These are phyloP conservation scores for Blakeslea trispora DNA, from an alignment of 371 early-diverging fungal species.

Conservation along the genomic window DNA sequence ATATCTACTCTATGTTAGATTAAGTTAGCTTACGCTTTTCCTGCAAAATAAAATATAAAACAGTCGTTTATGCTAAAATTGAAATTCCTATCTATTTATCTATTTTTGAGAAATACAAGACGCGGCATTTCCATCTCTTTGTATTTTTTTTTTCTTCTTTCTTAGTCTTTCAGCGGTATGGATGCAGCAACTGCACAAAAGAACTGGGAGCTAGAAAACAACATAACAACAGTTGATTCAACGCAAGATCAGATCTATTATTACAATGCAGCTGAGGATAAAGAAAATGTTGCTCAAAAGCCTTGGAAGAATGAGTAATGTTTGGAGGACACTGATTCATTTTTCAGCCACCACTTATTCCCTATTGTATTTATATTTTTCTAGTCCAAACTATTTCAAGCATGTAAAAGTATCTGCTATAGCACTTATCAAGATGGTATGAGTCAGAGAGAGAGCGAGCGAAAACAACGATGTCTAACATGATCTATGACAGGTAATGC, in stretches of 20 bases:
- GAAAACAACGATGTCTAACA: background rate
- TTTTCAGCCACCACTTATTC: background rate
- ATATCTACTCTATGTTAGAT: no score
- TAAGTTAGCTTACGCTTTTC: no score
- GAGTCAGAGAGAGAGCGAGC: background rate
- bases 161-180: slow-evolving; percentile 26
- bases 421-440: slow-evolving; percentile 96
- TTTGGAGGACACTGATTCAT: background rate
- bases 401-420: slow-evolving; percentile 92
- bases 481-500: slow-evolving; percentile 70
- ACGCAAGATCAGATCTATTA: slow-evolving; percentile 74
- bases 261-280: slow-evolving; percentile 74
- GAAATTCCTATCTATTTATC: no score
- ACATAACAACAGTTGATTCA: slow-evolving; percentile 71
- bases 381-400: slow-evolving; percentile 87
- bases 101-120: background rate
- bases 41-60: no score
- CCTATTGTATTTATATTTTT: background rate
- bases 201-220: slow-evolving; percentile 87
- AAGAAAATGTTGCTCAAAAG: slow-evolving; percentile 59
- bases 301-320: slow-evolving; percentile 86
- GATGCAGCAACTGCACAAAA: slow-evolving; percentile 66
- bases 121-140: no score
- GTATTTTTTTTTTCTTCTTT: background rate
- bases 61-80: no score